A percentile compares a stretch with the other conserved stretches of the same genome.
phyloP scores from a whole-genome alignment of 2,329 filamentous ascomycete species.

The Immersiporthe knoxdaviesiana region DNA sequence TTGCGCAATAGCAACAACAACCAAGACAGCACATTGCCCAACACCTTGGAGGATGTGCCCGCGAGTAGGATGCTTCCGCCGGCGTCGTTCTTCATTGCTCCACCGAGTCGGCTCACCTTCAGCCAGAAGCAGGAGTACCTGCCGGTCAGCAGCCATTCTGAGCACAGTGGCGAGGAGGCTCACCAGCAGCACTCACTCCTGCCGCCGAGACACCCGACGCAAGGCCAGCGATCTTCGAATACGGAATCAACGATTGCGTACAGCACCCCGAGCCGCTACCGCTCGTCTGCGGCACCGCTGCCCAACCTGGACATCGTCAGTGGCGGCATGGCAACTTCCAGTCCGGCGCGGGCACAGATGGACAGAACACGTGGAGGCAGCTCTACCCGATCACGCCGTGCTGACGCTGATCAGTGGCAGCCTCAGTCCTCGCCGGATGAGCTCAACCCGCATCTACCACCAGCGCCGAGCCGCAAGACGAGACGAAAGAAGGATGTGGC shows the following conservation, averaged over 20 bases:
- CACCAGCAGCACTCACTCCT: slow-evolving; percentile 24
- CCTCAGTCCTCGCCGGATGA: slow-evolving; percentile 25
- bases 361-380: background rate
- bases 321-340: slow-evolving; percentile 9
- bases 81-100: slow-evolving; percentile 40
- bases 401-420: slow-evolving; percentile 18
- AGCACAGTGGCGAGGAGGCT: slow-evolving; percentile 26
- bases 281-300: slow-evolving; percentile 30
- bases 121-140: slow-evolving; percentile 45
- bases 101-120: slow-evolving; percentile 39
- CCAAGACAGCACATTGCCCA: slow-evolving; percentile 13
- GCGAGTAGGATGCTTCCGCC: slow-evolving; percentile 2
- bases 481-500: slow-evolving; percentile 24
- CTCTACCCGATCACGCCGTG: background rate
- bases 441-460: slow-evolving; percentile 15
- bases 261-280: slow-evolving; percentile 41
- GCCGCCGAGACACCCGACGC: slow-evolving; percentile 15
- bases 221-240: slow-evolving; percentile 19
- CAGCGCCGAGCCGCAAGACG: slow-evolving; percentile 6
- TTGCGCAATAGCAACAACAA: slow-evolving; percentile 25
- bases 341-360: background rate
- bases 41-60: slow-evolving; percentile 16
- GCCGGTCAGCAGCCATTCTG: slow-evolving; percentile 34
- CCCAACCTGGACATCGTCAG: slow-evolving; percentile 4
- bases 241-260: slow-evolving; percentile 42